Evolutionary conservation across 306 rosid species (phyloP), one percentile per base, ranked within the genome.

Genomic region (Adenanthera pavonina): DNA sequence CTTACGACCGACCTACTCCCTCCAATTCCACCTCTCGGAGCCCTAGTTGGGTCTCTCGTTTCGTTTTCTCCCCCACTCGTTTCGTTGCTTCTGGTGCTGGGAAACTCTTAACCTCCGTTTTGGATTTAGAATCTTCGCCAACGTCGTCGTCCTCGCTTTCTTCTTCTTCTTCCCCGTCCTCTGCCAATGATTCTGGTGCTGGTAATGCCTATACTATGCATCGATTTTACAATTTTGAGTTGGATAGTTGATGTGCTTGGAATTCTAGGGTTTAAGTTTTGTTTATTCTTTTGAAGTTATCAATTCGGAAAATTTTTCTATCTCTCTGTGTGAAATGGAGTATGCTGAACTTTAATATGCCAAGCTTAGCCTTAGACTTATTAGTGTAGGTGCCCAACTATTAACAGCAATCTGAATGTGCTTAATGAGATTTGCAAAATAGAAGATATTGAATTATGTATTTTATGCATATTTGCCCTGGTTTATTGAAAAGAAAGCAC

Each of bases 1-100:
- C 99, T 1, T 96, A 96, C 82, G 91, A 86, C 69, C 94, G 98
- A 2, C 97, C 97, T 25, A 76, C 75, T 54, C 80, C 81, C 7
- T 14, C 82, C 54, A 72, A 66, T 78, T 70, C 41, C 17, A 65
- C 60, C 40, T 78, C 85, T 1, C 79, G 60, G 68, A 88, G 64
- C 90, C 97, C 99, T 82, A 91, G 76, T 78, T 89, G 92, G 95
- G 72, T 91, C 74, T 82, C 89, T 17, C 84, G 80, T 82, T 66
- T 91, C 43, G 67, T 91, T 49, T 76, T 78, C 76, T 85, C 90
- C 2, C 92, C 94, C 9, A 83, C 91, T 84, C 88, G 82, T 16
- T 56, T 72, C 44, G 78, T 91, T 70, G 91, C 87, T 73, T 38
- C 61, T 16, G 84, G 91, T 73, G 92, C 95, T 40, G 91, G 95